Percentiles rank a stretch among this genome's conserved stretches.
Evolutionary conservation across 345 rosid species (phyloP).

Genomic region (Euphorbia tirucalli): DNA sequence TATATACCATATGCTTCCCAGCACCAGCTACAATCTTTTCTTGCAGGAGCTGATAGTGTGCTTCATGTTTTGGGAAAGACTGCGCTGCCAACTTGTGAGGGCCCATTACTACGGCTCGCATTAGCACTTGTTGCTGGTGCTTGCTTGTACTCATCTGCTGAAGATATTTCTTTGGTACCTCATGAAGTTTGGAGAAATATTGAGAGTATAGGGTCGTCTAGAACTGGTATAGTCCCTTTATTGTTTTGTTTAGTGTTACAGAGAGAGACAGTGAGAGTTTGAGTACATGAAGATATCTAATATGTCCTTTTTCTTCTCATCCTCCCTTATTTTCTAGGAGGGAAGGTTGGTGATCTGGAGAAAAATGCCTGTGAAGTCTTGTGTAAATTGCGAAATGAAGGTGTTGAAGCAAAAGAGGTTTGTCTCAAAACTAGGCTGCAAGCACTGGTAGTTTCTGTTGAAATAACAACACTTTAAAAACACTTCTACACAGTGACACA

Average conservation of each 20-base stretch:
- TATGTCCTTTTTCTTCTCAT: not conserved
- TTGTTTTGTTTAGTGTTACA: not conserved
- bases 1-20: constrained; percentile 55
- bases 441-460: not conserved
- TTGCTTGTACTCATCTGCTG: constrained; percentile 63
- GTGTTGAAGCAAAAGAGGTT: constrained; percentile 68
- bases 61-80: constrained; percentile 53
- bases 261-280: not conserved
- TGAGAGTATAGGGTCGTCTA: constrained; percentile 49
- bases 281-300: not conserved
- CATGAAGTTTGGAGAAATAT: constrained; percentile 60
- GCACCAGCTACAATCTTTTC: constrained; percentile 60
- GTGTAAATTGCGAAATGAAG: constrained; percentile 67
- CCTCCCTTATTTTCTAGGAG: constrained; percentile 27
- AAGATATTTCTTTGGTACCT: constrained; percentile 68
- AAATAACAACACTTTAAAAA: not conserved
- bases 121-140: constrained; percentile 66
- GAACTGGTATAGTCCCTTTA: constrained; percentile 40
- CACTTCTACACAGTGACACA: not conserved
- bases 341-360: constrained; percentile 53
- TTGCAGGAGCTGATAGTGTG: constrained; percentile 57
- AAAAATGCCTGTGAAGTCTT: constrained; percentile 65
- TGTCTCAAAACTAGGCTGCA: constrained; percentile 7
- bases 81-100: constrained; percentile 51
- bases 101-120: constrained; percentile 61